These are phyloP conservation scores for Lathyrus oleraceus DNA, from an alignment of 306 rosid species.

Conservation along the genomic window DNA sequence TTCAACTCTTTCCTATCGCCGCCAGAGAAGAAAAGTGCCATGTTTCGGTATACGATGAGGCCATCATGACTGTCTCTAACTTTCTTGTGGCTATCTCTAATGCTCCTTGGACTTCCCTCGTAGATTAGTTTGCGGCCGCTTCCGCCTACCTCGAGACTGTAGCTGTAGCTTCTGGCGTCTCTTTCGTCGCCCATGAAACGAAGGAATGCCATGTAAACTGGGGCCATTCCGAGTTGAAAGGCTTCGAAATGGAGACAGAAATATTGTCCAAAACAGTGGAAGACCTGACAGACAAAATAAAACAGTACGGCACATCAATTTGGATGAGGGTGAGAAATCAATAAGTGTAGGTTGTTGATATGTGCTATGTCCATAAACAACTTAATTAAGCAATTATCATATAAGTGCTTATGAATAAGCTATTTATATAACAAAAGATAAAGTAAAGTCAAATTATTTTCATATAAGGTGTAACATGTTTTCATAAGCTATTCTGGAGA, in stretches of 20 bases:
- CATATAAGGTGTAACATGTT: no score
- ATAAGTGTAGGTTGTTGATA: slow-evolving; percentile 2
- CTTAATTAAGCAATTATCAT: no score
- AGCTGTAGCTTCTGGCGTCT: slow-evolving; percentile 70
- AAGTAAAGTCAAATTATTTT: no score
- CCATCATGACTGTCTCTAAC: slow-evolving; percentile 85
- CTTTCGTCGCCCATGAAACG: slow-evolving; percentile 82
- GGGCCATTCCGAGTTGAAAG: slow-evolving; percentile 80
- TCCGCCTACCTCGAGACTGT: slow-evolving; percentile 80
- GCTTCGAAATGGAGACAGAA: slow-evolving; percentile 89
- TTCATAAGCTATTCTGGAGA: no score
- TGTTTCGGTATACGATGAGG: slow-evolving; percentile 66
- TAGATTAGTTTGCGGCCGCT: slow-evolving; percentile 64
- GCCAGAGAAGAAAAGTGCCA: slow-evolving; percentile 83
- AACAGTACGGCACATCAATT: slow-evolving; percentile 23
- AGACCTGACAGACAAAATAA: slow-evolving; percentile 50
- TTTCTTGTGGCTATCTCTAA: slow-evolving; percentile 77
- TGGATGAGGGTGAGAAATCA: slow-evolving; percentile 21
- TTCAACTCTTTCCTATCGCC: slow-evolving; percentile 79
- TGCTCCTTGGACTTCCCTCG: slow-evolving; percentile 73
- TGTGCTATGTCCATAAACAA: neutral
- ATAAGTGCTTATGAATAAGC: no score
- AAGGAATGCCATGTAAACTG: slow-evolving; percentile 81
- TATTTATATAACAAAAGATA: no score
- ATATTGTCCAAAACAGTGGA: slow-evolving; percentile 79